These are phyloP conservation scores for Russula abietina DNA, from an alignment of 768 basidiomycete genomes.

Conservation along the genomic window DNA sequence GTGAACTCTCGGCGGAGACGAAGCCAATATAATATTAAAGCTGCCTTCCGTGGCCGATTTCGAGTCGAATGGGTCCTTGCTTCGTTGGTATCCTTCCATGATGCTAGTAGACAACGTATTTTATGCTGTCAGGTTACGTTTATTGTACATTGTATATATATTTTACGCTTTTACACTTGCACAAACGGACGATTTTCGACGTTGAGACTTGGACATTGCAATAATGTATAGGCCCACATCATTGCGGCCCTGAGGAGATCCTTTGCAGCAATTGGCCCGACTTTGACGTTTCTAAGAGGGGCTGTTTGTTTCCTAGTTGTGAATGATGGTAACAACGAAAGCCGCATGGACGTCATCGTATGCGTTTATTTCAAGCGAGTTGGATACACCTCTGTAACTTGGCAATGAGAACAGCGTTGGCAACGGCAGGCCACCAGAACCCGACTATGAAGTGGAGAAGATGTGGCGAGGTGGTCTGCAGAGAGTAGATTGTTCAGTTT, in stretches of 20 bases:
- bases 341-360: background rate
- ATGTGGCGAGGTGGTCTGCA: background rate
- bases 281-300: too few species aligned
- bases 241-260: background rate
- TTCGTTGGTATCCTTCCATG: background rate
- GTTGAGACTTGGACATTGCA: background rate
- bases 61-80: background rate
- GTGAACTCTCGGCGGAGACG: constrained; percentile 5
- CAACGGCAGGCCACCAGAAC: background rate
- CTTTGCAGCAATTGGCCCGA: too few species aligned
- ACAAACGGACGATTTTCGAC: background rate
- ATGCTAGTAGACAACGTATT: background rate
- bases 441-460: too few species aligned
- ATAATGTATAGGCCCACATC: background rate
- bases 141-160: constrained; percentile 4
- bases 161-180: background rate
- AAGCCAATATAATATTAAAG: constrained; percentile 6
- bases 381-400: background rate
- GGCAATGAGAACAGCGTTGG: background rate
- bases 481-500: background rate
- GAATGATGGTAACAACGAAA: too few species aligned
- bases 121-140: background rate
- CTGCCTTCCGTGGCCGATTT: background rate
- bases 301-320: too few species aligned
- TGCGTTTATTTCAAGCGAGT: background rate